Evolutionary conservation across 352 stramenopile species (phyloP).

Genomic region (Lagenidium giganteum): DNA sequence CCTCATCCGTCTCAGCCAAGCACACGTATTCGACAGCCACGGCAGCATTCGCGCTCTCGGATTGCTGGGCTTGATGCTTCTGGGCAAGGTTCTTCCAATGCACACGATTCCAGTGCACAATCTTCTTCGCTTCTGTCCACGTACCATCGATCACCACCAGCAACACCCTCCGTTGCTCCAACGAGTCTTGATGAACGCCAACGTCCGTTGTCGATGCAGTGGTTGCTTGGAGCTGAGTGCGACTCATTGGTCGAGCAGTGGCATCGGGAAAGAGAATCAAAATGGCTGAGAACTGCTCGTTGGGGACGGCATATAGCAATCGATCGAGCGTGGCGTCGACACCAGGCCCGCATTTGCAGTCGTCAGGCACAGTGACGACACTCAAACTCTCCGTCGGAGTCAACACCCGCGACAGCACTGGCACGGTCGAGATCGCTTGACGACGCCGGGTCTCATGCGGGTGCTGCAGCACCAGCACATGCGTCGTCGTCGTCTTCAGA

Average conservation of each 20-base stretch:
- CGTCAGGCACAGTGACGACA: conserved; percentile 34
- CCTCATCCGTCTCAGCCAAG: conserved; percentile 15
- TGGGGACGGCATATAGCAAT: conserved; percentile 23
- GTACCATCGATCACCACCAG: conserved; percentile 74
- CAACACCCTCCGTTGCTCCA: conserved; percentile 11
- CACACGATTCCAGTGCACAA: conserved; percentile 40
- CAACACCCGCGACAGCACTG: conserved; percentile 50
- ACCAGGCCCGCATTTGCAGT: conserved; percentile 18
- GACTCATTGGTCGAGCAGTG: too few relatives aligned
- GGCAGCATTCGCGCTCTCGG: too few relatives aligned
- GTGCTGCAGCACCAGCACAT: conserved; percentile 64
- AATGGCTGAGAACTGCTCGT: conserved; percentile 18
- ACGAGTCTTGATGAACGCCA: too few relatives aligned
- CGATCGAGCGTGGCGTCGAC: conserved; percentile 21
- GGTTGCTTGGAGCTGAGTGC: too few relatives aligned
- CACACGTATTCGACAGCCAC: conserved; percentile 43
- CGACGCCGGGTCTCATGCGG: conserved; percentile 45
- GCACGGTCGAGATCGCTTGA: conserved; percentile 60
- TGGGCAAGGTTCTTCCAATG: conserved; percentile 31
- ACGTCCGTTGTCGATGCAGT: too few relatives aligned
- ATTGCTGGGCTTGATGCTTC: conserved; percentile 13
- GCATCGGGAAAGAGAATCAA: conserved; percentile 14
- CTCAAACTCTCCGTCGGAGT: conserved; percentile 8
- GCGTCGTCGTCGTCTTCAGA: conserved; percentile 24
- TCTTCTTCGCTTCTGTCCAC: conserved; percentile 81